Base-by-base conservation (phyloP, 2,329 filamentous ascomycete genomes). In the Fonsecaea pedrosoi region DNA sequence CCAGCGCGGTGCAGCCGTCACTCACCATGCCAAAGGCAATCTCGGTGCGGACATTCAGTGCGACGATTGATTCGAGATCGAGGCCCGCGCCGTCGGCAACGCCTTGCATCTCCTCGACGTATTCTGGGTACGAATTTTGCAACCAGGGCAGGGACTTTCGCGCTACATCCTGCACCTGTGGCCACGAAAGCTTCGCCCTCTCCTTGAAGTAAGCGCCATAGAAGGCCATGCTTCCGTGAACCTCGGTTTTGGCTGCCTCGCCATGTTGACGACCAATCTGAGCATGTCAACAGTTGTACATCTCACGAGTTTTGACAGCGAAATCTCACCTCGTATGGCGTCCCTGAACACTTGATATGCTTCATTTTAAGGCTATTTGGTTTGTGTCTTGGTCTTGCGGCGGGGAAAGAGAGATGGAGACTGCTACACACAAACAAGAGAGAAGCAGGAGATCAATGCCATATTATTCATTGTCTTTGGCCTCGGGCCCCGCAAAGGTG, bases 21-120 rank as follows among this genome's bases (percentile, higher is more conserved):
- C 77, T 83, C 68, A 86, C 85, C 65, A 83, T 74, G 0, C 86
- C 86, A 68, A 86, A 85, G 0, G 84, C 82, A 58, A 88, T 86
- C 73, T 88, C 86, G 0, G 85, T 88, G 12, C 86, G 81, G 30
- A 86, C 84, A 68, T 88, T 88, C 60, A 88, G 74, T 0, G 86
- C 85, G 8, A 88, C 76, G 45, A 88, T 84, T 30, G 84, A 82
- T 8, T 83, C 76, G 0, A 86, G 68, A n/a, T 80, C 75, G 5
- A 80, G 71, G 0, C 74, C 77, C 0, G 85, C 80, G 5, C 86
- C 86, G 34, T 84, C 80, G 0, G 86, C 85, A 54, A 88, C 80
- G 2, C 84, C 77, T 68, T 71, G 68, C 62, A 78, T 77, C 62
- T 78, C 77, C 45, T 77, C 71, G n/a, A 74, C 59, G 64, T 76